Evolutionary conservation across 768 basidiomycete species (phyloP), one percentile per base, ranked within the genome.

Genomic region (Artomyces pyxidatus): DNA sequence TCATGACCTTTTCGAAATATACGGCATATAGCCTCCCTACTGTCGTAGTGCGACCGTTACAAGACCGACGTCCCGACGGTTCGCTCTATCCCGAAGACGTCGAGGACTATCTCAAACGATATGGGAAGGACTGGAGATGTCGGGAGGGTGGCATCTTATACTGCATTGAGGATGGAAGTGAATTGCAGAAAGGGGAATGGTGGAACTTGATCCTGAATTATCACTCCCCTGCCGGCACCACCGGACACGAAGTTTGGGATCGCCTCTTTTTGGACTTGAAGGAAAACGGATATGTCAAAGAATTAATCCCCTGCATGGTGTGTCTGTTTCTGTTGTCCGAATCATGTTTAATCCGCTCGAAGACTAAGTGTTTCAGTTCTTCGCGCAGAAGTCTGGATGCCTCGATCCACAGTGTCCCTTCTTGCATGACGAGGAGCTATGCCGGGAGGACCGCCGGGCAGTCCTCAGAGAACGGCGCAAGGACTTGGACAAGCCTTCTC

Each of bases 201-300:
- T 57, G 56, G 56, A 57, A 57, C 41, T 47, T 53, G 52, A 37
- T 57, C 11, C 37, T 53, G 26, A 51, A 57, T 32, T 57, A 48
- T 27, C 49, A 53, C 38, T 51, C 49, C 6, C 16, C 14, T 14
- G 45, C 49, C 2, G 38, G 29, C 17, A 57, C 56, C 17, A 57
- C 53, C 1, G 56, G 56, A 7, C 23, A 23, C n/a, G 41, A 44
- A 29, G 39, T 37, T n/a, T 57, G 45, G 45, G 56, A 57, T 28
- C 11, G 25, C 16, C 47, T 57, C 4, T 51, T 57, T 21, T 29
- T 23, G 16, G 21, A 14, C 19, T 22, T 53, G 29, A 51, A 57
- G 43, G 37, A 11, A 21, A 42, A 23, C 17, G 32, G 39, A 17
- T 51, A 40, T 26, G 35, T 32, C 3, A 43, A 46, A 32, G 28